These are phyloP conservation scores for Trichoderma breve DNA, from an alignment of 2,329 filamentous ascomycete genomes.

Conservation along the genomic window DNA sequence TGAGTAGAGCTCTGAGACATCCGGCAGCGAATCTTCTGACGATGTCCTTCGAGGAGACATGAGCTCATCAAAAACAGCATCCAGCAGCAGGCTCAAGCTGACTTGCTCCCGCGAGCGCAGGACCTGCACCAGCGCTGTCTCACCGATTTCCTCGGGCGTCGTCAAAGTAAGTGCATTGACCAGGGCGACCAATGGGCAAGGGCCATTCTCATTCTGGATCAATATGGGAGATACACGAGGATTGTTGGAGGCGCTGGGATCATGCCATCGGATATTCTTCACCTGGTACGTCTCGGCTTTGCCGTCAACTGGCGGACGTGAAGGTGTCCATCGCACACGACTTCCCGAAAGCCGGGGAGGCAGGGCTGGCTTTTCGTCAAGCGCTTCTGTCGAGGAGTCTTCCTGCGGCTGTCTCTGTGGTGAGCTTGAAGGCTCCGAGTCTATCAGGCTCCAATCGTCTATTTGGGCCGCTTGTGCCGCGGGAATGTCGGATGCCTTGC, in stretches of 20 bases:
- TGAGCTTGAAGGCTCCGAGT: constrained; percentile 37
- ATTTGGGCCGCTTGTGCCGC: constrained; percentile 25
- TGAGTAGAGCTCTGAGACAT: constrained; percentile 81
- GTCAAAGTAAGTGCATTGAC: constrained; percentile 90
- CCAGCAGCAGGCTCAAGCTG: constrained; percentile 78
- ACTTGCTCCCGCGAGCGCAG: constrained; percentile 81
- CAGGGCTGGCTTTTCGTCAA: constrained; percentile 35
- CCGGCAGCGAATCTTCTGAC: constrained; percentile 66
- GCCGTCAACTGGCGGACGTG: constrained; percentile 43
- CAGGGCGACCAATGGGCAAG: constrained; percentile 86
- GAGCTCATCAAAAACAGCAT: constrained; percentile 90
- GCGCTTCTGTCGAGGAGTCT: constrained; percentile 10
- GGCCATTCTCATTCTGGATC: constrained; percentile 90
- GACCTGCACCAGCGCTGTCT: constrained; percentile 74
- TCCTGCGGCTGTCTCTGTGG: constrained; percentile 17
- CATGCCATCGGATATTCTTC: constrained; percentile 85
- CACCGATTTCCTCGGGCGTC: constrained; percentile 59
- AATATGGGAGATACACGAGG: constrained; percentile 80
- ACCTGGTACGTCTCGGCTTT: constrained; percentile 83
- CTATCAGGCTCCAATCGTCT: constrained; percentile 54
- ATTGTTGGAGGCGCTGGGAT: constrained; percentile 57
- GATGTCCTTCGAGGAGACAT: constrained; percentile 72
- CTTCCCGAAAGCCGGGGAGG: constrained; percentile 37
- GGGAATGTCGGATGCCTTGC: constrained; percentile 21
- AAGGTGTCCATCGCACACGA: constrained; percentile 37